Percentiles rank a stretch among this genome's conserved stretches.
These are phyloP conservation scores for Fusarium marasasianum DNA, from an alignment of 2,329 filamentous ascomycete species.

Conservation along the genomic window DNA sequence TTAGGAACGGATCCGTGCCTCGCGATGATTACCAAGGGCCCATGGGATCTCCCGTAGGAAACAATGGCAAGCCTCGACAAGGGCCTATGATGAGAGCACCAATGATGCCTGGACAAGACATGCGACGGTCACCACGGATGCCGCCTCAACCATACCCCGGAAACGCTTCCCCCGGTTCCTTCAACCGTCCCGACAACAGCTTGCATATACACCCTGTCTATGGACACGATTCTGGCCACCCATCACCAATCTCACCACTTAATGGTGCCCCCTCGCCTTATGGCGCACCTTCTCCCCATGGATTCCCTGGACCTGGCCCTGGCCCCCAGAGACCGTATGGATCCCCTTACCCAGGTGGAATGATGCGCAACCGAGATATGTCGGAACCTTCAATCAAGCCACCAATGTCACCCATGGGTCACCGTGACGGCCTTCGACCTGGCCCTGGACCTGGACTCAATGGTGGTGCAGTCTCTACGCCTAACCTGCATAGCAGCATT, in stretches of 20 bases:
- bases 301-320: slow-evolving; percentile 15
- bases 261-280: slow-evolving; percentile 22
- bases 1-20: slow-evolving; percentile 51
- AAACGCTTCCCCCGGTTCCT: slow-evolving; percentile 32
- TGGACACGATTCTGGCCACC: slow-evolving; percentile 52
- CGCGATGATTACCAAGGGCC: slow-evolving; percentile 50
- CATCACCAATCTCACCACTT: slow-evolving; percentile 56
- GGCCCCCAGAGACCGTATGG: slow-evolving; percentile 25
- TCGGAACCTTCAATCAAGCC: slow-evolving; percentile 61
- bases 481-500: slow-evolving; percentile 49
- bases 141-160: slow-evolving; percentile 52
- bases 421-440: slow-evolving; percentile 49
- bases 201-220: slow-evolving; percentile 28
- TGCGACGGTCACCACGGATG: slow-evolving; percentile 56
- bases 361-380: slow-evolving; percentile 58
- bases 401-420: slow-evolving; percentile 56
- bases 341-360: slow-evolving; percentile 33
- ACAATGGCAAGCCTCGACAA: slow-evolving; percentile 43
- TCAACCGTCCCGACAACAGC: slow-evolving; percentile 38
- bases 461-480: slow-evolving; percentile 47
- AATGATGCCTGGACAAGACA: slow-evolving; percentile 59
- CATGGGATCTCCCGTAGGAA: slow-evolving; percentile 30
- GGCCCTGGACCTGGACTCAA: slow-evolving; percentile 49
- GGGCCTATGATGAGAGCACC: slow-evolving; percentile 54
- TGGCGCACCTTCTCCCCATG: slow-evolving; percentile 27